Percentiles rank a stretch among this genome's conserved stretches.
These are phyloP conservation scores for Metroxylon sagu DNA, from an alignment of 176 grass and related monocot genomes.

Conservation along the genomic window DNA sequence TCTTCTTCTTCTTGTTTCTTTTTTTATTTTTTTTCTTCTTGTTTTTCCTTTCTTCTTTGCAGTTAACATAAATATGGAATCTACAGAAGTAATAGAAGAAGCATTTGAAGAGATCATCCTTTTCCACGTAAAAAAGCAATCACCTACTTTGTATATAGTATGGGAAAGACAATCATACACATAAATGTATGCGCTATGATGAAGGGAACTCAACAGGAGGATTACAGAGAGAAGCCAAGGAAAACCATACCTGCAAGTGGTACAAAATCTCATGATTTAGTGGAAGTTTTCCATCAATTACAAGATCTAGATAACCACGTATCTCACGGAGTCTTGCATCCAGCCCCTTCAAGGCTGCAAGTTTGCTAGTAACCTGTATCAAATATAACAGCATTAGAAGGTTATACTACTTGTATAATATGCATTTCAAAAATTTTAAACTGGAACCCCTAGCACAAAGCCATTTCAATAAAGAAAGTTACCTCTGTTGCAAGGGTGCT, in stretches of 20 bases:
- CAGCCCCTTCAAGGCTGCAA: slow-evolving; percentile 78
- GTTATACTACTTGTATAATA: background rate
- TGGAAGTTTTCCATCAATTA: slow-evolving; percentile 82
- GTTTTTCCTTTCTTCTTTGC: too few relatives aligned
- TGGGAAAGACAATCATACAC: too few relatives aligned
- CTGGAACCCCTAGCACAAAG: too few relatives aligned
- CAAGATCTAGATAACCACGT: slow-evolving; percentile 77
- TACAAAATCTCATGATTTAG: slow-evolving; percentile 97
- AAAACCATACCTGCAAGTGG: slow-evolving; percentile 69
- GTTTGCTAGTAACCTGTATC: slow-evolving; percentile 74
- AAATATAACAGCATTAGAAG: slow-evolving; percentile 13
- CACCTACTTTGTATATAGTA: too few relatives aligned
- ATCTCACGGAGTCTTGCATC: slow-evolving; percentile 86
- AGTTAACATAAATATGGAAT: too few relatives aligned
- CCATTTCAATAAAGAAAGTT: slow-evolving; percentile 13
- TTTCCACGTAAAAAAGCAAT: too few relatives aligned
- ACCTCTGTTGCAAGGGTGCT: slow-evolving; percentile 92
- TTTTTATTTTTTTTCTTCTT: too few relatives aligned
- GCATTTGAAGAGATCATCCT: too few relatives aligned
- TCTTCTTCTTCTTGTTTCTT: too few relatives aligned
- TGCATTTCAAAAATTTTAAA: background rate
- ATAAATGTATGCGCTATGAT: too few relatives aligned
- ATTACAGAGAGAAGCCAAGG: background rate
- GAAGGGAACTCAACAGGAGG: too few relatives aligned
- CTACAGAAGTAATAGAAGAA: too few relatives aligned